phyloP scores from a whole-genome alignment of 305 asterid species.

The Fraxinus sp. region DNA sequence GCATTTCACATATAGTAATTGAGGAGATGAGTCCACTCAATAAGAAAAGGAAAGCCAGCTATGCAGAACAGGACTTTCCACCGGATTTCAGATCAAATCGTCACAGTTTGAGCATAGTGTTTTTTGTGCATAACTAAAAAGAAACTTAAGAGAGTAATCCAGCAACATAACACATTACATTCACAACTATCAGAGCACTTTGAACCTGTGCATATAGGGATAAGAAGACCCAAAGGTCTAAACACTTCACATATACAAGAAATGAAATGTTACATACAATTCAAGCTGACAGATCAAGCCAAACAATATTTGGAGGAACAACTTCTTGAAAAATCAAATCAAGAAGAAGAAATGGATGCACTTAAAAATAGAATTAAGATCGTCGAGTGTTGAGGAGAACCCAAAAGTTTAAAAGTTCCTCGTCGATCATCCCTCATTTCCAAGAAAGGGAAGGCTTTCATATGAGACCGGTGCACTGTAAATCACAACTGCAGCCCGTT shows the following conservation, averaged over 20 bases:
- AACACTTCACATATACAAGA: neutral
- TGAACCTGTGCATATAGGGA: neutral
- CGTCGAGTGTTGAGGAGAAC: neutral
- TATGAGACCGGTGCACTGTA: neutral
- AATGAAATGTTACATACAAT: neutral
- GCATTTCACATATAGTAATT: neutral
- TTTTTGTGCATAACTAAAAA: neutral
- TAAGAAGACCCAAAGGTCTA: neutral
- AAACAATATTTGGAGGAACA: neutral
- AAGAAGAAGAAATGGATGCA: neutral
- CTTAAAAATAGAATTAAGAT: neutral
- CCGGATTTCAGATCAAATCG: neutral
- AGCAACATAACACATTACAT: neutral
- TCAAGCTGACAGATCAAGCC: neutral
- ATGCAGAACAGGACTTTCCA: neutral
- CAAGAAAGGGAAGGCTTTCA: neutral
- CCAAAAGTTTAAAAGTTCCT: neutral
- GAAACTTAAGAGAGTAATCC: neutral
- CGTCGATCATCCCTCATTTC: neutral
- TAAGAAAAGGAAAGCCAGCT: neutral
- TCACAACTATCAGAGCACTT: neutral
- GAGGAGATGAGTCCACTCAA: neutral
- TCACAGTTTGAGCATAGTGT: neutral
- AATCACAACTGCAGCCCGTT: neutral
- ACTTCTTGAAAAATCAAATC: neutral